phyloP scores from a whole-genome alignment of 371 early-diverging fungal species.

The Mortierella sp. region DNA sequence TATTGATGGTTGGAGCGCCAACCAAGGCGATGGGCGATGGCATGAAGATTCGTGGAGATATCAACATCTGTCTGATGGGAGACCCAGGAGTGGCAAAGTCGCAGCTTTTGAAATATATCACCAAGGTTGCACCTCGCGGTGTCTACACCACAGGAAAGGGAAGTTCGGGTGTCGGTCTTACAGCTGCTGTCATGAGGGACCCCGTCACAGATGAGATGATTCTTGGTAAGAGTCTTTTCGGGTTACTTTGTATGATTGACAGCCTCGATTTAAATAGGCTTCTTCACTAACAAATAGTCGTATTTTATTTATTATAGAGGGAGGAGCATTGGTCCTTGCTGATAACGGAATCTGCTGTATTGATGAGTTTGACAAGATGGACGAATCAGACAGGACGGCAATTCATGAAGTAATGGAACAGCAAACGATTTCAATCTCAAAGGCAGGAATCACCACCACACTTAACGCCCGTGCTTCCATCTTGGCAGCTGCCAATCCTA shows the following conservation, averaged over 20 bases:
- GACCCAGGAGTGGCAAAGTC: constrained; percentile 99
- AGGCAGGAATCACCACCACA: constrained; percentile 96
- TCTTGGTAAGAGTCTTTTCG: constrained; percentile 63
- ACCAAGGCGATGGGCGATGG: constrained; percentile 90
- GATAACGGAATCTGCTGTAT: constrained; percentile 96
- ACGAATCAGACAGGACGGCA: constrained; percentile 88
- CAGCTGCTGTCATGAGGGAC: constrained; percentile 91
- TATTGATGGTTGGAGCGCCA: constrained; percentile 93
- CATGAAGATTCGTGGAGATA: constrained; percentile 95
- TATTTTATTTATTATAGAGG: constrained; percentile 63
- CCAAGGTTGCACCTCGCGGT: constrained; percentile 89
- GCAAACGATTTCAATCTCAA: constrained; percentile 92
- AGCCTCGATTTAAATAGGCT: constrained; percentile 1
- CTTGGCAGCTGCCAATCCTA: constrained; percentile 93
- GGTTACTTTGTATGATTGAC: background rate
- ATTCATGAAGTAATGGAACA: constrained; percentile 99
- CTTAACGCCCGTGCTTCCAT: constrained; percentile 93
- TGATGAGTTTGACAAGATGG: constrained; percentile 97
- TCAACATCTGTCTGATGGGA: constrained; percentile 98
- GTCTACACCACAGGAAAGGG: constrained; percentile 96
- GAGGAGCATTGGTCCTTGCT: constrained; percentile 93
- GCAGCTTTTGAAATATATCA: constrained; percentile 90
- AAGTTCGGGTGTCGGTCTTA: constrained; percentile 95
- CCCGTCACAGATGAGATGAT: constrained; percentile 91
- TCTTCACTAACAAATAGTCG: constrained; percentile 11